Base-by-base conservation (phyloP, 2,329 filamentous ascomycete genomes). In the Alternaria novae-zelandiae region DNA sequence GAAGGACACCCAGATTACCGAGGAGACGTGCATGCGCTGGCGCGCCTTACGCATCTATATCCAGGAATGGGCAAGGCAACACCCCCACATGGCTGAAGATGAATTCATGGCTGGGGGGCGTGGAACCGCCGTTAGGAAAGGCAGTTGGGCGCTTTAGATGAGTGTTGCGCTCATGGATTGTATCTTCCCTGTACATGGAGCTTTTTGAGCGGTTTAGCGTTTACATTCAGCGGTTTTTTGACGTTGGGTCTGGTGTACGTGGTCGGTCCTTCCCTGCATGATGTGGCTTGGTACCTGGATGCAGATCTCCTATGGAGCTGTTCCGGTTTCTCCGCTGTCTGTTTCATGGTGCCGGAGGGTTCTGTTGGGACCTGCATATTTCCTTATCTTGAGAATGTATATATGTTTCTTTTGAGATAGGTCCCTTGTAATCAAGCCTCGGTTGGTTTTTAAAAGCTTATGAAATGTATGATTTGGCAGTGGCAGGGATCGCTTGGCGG, bases 31-130 rank as follows among this genome's bases (percentile, higher is more conserved):
- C 84, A 84, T 89, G 57, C 86, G 95, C 57, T 98, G 95, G 95
- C 89, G 87, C 74, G 95, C 95, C 1, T 83, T 98, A 46, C 90
- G 90, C 74, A 77, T 89, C 44, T 98, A 98, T 78, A 91, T 98
- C 43, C 86, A 86, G 41, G 94, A 97, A 78, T 98, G 95, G 95
- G 94, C 91, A 23, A 86, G 91, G 60, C 94, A 97, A 79, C 92
- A 96, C 77, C 93, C 94, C 6, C 86, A 88, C 65, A 88, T 96
- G 79, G 69, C 70, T 15, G 74, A 70, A 17, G 77, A 72, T 25
- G 74, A 70, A 10, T 62, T 62, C 12, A 62, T 71, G 21, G 66
- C 75, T 41, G 78, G 76, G 12, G 44, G 55, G 7, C 81, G 79
- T 70, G 83, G 83, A 11, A 80, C 81, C 23, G 79, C 75, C n/a